Evolutionary conservation across 164 flowering plant genomes (phyloP), one percentile per base, ranked within the genome.

Genomic region (Echeveria elegans): DNA sequence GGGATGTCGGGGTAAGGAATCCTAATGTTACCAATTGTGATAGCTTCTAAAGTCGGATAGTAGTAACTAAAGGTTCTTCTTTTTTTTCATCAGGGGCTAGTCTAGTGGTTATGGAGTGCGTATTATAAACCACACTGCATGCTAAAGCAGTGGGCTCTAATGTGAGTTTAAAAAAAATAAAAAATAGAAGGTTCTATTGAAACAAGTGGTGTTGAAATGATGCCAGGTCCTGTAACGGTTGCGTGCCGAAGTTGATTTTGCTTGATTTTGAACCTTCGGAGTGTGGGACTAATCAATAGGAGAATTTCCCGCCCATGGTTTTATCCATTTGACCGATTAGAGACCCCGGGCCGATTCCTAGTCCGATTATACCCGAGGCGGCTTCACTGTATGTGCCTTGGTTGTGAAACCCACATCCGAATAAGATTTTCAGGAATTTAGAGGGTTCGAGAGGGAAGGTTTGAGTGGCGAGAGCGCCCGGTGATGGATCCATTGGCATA

Each of bases 401-500:
- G 38, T 86, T 83, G 2, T 72, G 19, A 43, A 70, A 75, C 1
- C 86, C 90, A 19, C 92, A 89, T 0, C 96, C 92, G 36, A 85
- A 71, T 0, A 67, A 10, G 0, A 72, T 34, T 1, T 68, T 68
- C 0, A 70, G 77, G 4, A 85, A 6, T 0, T 63, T 0, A 0
- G 70, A 70, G 7, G 82, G 73, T 0, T 66, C 75, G 16, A 84
- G 43, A 2, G 80, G 77, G 26, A 86, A 1, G 0, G 85, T 77
- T 6, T 88, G 88, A 0, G 30, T 14, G 1, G 84, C 81, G 0
- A 88, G 50, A 3, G 43, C 38, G 1, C 90, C 94, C 15, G 2
- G 72, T 77, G 65, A 16, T 29, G 1, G 89, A 85, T 1, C 21
- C 3, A 38, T 86, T 88, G 0, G 79, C 86, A 58, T 83, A 84